Evolutionary conservation across 495 filamentous ascomycete genomes (phyloP).

Genomic region (Penicillium dipodomyicola): DNA sequence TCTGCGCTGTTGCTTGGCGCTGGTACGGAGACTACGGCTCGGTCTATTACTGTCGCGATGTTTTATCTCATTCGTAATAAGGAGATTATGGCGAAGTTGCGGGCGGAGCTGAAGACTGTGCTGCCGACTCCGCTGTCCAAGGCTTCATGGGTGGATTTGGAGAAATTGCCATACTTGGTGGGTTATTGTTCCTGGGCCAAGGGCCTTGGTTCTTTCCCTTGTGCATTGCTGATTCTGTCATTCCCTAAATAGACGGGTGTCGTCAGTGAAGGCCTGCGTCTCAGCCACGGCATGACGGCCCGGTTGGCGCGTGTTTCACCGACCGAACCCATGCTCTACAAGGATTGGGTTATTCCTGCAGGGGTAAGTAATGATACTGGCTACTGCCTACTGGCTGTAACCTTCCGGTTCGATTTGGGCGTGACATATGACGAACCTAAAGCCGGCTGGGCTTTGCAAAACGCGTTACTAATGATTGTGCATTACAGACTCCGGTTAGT

Average conservation of each 20-base stretch:
- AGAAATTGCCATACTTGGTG: slow-evolving; percentile 52
- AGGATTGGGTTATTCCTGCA: slow-evolving; percentile 35
- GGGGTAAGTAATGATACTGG: slow-evolving; percentile 24
- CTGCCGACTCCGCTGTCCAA: slow-evolving; percentile 27
- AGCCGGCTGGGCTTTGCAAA: not conserved
- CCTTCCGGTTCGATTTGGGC: not conserved
- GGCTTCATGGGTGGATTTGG: slow-evolving; percentile 42
- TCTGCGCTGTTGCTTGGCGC: slow-evolving; percentile 38
- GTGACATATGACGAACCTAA: not conserved
- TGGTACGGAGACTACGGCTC: slow-evolving; percentile 44
- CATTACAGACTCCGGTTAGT: slow-evolving; percentile 41
- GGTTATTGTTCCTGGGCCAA: not conserved
- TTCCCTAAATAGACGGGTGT: slow-evolving; percentile 33
- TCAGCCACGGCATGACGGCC: slow-evolving; percentile 40
- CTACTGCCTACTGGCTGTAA: not conserved
- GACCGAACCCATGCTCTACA: slow-evolving; percentile 37
- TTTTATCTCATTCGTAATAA: slow-evolving; percentile 21
- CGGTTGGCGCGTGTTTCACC: slow-evolving; percentile 45
- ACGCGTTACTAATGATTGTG: slow-evolving; percentile 3
- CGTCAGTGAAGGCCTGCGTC: slow-evolving; percentile 48
- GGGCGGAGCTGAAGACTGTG: slow-evolving; percentile 31
- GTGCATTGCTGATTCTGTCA: not conserved
- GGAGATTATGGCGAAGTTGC: slow-evolving; percentile 20
- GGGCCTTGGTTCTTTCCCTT: not conserved
- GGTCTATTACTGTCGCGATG: slow-evolving; percentile 21